phyloP scores from a whole-genome alignment of 495 filamentous ascomycete genomes.

The Bryoglossum gracile region DNA sequence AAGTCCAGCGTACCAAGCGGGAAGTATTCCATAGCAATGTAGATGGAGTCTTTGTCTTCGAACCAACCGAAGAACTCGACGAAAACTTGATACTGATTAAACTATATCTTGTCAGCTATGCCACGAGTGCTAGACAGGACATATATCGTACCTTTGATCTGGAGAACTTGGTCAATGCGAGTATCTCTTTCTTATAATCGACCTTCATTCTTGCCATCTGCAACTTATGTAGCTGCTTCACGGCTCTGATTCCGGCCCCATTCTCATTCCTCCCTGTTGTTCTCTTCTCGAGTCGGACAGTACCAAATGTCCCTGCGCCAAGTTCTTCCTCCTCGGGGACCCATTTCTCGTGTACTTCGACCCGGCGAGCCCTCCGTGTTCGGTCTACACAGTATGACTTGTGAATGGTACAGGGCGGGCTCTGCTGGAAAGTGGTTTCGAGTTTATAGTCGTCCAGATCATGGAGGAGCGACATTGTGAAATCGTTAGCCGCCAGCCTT shows the following conservation, averaged over 20 bases:
- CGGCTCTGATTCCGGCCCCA: background rate
- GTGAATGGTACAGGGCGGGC: background rate
- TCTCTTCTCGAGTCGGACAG: background rate
- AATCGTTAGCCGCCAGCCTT: too few species aligned
- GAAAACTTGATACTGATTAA: too few species aligned
- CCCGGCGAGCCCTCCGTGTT: background rate
- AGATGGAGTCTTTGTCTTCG: slow-evolving; percentile 25
- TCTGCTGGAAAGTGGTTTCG: background rate
- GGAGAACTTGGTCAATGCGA: slow-evolving; percentile 23
- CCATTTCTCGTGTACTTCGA: background rate
- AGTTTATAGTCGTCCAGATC: slow-evolving; percentile 7
- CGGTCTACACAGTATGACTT: background rate
- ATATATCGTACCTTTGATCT: slow-evolving; percentile 8
- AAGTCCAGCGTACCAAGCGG: slow-evolving; percentile 28
- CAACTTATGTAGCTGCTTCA: slow-evolving; percentile 2
- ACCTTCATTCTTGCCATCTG: slow-evolving; percentile 9
- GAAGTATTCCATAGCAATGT: slow-evolving; percentile 39
- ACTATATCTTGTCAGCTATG: too few species aligned
- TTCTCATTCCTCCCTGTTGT: too few species aligned
- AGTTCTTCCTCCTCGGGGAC: background rate
- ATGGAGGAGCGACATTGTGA: background rate
- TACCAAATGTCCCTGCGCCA: slow-evolving; percentile 4
- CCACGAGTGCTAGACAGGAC: slow-evolving; percentile 13
- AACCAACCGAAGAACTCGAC: slow-evolving; percentile 36
- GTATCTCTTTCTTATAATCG: slow-evolving; percentile 24